These are phyloP conservation scores for Crucibulum laeve DNA, from an alignment of 768 basidiomycete genomes.

Conservation along the genomic window DNA sequence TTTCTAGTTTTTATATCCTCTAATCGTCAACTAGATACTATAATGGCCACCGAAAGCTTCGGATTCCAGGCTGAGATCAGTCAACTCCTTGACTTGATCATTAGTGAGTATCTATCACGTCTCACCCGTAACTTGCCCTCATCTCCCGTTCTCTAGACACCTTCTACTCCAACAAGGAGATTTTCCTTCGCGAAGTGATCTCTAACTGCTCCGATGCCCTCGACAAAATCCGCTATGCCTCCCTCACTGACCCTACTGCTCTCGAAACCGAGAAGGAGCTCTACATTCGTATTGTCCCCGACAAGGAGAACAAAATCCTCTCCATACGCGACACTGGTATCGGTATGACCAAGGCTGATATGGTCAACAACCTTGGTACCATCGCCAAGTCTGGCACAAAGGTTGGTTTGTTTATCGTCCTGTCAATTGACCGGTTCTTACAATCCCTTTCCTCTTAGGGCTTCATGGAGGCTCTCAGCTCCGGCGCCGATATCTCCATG, in stretches of 20 bases:
- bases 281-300: slow-evolving; percentile 88
- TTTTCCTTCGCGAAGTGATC: slow-evolving; percentile 98
- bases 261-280: slow-evolving; percentile 93
- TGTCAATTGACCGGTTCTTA: slow-evolving; percentile 5
- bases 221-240: slow-evolving; percentile 98
- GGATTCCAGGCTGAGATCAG: slow-evolving; percentile 99
- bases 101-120: slow-evolving; percentile 58
- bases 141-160: slow-evolving; percentile 57
- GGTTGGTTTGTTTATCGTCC: slow-evolving; percentile 32
- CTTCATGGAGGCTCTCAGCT: slow-evolving; percentile 98
- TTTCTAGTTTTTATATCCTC: slow-evolving; percentile 2
- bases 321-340: slow-evolving; percentile 93
- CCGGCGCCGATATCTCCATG: slow-evolving; percentile 91
- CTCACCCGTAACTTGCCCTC: background rate
- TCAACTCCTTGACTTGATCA: slow-evolving; percentile 97
- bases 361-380: slow-evolving; percentile 98
- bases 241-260: slow-evolving; percentile 86
- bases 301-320: slow-evolving; percentile 94
- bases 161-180: slow-evolving; percentile 99
- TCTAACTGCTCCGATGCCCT: slow-evolving; percentile 97
- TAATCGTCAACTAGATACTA: slow-evolving; percentile 13
- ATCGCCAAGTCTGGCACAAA: slow-evolving; percentile 95
- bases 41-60: slow-evolving; percentile 82
- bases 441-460: slow-evolving; percentile 62
- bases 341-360: slow-evolving; percentile 99